Percentiles rank a stretch among this genome's conserved stretches.
phyloP scores from a whole-genome alignment of 2,329 filamentous ascomycete species.

The Cladorrhinum sp. region DNA sequence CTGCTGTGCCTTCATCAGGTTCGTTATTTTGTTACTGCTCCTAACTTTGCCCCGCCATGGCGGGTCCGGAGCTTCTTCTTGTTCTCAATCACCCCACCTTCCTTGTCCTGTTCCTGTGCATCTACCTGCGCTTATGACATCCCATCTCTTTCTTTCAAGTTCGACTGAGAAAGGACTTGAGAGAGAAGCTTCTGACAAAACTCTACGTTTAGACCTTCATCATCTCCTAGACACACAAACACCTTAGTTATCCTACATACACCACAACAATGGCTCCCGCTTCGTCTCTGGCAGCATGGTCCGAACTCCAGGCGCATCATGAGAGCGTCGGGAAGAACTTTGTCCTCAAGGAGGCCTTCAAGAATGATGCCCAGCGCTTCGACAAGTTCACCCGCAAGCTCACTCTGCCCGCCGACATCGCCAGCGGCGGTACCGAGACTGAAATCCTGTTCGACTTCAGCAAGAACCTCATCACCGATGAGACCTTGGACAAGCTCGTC shows the following conservation, averaged over 20 bases:
- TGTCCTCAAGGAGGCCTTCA: conserved; percentile 89
- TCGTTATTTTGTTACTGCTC: background rate
- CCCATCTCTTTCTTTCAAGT: background rate
- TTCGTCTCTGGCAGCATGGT: conserved; percentile 82
- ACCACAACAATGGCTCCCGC: conserved; percentile 70
- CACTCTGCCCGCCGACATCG: conserved; percentile 71
- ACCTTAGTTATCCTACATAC: background rate
- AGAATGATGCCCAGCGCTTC: conserved; percentile 84
- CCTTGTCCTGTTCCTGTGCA: background rate
- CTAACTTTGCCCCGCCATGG: background rate
- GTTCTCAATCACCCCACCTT: background rate
- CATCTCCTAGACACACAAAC: background rate
- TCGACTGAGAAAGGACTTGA: background rate
- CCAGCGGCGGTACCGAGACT: conserved; percentile 51
- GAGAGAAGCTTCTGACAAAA: background rate
- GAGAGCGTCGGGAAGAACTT: conserved; percentile 82
- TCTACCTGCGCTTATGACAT: background rate
- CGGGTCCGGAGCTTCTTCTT: background rate
- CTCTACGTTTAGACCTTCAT: background rate
- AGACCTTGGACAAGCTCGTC: conserved; percentile 81
- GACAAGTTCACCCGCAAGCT: conserved; percentile 86
- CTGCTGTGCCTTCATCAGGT: background rate
- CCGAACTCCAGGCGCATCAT: conserved; percentile 87
- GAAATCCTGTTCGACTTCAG: conserved; percentile 98
- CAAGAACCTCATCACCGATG: conserved; percentile 96